Base-by-base conservation (phyloP, 306 rosid species). In the Dicorynia guianensis region DNA sequence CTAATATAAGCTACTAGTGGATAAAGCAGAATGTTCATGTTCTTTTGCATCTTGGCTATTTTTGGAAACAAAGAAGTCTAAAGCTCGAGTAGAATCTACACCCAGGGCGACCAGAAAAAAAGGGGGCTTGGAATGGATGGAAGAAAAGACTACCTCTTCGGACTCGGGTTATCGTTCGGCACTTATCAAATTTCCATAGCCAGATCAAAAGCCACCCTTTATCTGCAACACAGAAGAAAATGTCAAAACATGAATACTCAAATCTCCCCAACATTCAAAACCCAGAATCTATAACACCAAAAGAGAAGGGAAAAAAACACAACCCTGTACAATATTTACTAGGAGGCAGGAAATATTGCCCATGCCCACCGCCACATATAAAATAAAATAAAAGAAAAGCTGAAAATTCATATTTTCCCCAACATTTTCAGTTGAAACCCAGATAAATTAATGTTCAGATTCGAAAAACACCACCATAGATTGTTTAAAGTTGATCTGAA, bases 191-290 rank as follows among this genome's bases (percentile, higher is more conserved):
- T 56, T 67, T 65, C 77, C 67, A 55, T 53, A 67, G 75, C 81
- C 71, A 71, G 76, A 82, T 78, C 87, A 67, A 46, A 85, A 40
- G 30, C 75, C 38, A 50, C 9, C 56, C 60, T 85, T 72, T 66
- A 77, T 50, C 90, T 77, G 85, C 77, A 68, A 78, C 63, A 12
- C 68, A 69, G 7, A 63, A 74, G 25, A 73, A 71, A 56, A 72
- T 25, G 59, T 69, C 12, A 80, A 25, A 79, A 35, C 15, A 58
- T 4, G 14, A 73, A 33, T 67, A 12, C 50, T 9, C 75, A 69
- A 56, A 71, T 58, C 43, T 14, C 74, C 7, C 5, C 0, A 18
- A 55, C 17, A 55, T 11, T 44, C 52, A 70, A 80, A 77, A 17
- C 70, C 58, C 65, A 61, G 25, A 75, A 63, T 10, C 71, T n/a